These are phyloP conservation scores for Ampelocalamus luodianensis DNA, from an alignment of 176 grass and related monocot genomes.

Conservation along the genomic window DNA sequence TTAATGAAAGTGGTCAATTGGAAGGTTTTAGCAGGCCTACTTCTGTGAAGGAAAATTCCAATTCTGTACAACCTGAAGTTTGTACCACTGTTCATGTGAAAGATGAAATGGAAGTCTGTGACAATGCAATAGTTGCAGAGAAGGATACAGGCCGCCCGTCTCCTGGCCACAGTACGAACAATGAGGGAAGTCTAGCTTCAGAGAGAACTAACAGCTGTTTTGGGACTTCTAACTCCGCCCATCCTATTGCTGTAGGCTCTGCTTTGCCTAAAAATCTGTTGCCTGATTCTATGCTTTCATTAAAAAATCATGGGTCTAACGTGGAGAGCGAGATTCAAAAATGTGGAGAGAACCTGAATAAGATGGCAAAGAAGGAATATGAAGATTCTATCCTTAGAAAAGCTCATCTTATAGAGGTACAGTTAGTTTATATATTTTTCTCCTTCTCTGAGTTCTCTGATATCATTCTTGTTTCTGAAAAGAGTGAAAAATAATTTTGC, in stretches of 20 bases:
- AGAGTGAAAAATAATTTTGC: slow-evolving; percentile 31
- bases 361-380: slow-evolving; percentile 59
- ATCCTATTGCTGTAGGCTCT: slow-evolving; percentile 22
- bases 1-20: slow-evolving; percentile 44
- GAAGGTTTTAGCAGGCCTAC: slow-evolving; percentile 22
- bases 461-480: slow-evolving; percentile 44
- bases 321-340: slow-evolving; percentile 44
- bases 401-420: slow-evolving; percentile 80
- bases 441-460: slow-evolving; percentile 8
- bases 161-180: slow-evolving; percentile 29
- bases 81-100: slow-evolving; percentile 44
- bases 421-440: slow-evolving; percentile 18
- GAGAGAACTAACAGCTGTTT: slow-evolving; percentile 40
- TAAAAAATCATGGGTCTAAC: slow-evolving; percentile 32
- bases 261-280: slow-evolving; percentile 38
- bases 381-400: slow-evolving; percentile 76
- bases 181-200: slow-evolving; percentile 44
- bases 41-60: slow-evolving; percentile 38
- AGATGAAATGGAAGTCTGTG: slow-evolving; percentile 54
- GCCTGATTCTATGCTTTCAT: slow-evolving; percentile 14
- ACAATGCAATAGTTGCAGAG: slow-evolving; percentile 40
- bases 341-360: slow-evolving; percentile 32
- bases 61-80: slow-evolving; percentile 42
- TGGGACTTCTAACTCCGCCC: slow-evolving; percentile 32
- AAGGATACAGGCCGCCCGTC: slow-evolving; percentile 35